Conservation (phyloP, 148 eudicot genomes). For the Silene uniflora region DNA sequence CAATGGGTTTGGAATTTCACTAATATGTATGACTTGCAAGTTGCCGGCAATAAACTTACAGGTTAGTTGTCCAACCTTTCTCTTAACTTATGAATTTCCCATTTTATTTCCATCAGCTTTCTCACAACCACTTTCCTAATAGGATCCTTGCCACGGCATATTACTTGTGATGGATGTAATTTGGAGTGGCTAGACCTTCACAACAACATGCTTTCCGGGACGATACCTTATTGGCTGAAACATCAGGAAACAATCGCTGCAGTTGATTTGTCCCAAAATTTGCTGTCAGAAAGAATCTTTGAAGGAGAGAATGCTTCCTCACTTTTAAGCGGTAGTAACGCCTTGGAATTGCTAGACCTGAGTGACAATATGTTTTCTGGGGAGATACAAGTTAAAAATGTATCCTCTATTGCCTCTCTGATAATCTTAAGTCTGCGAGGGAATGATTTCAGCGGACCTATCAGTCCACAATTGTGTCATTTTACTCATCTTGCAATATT, state of each 20-base stretch:
- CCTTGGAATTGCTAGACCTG: not conserved
- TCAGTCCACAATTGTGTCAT: not conserved
- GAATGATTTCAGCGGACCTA: not conserved
- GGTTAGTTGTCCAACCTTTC: not conserved
- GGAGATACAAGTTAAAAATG: not conserved
- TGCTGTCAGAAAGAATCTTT: not conserved
- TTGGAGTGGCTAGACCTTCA: not conserved
- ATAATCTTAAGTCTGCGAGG: not conserved
- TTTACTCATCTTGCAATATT: not conserved
- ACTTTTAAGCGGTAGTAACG: not conserved
- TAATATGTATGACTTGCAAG: not conserved
- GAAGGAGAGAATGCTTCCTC: constrained; percentile 2
- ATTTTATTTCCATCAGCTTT: not conserved
- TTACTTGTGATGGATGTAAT: not conserved
- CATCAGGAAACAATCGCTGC: not conserved
- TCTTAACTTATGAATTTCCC: not conserved
- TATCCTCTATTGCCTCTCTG: not conserved
- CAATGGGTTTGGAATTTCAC: not conserved
- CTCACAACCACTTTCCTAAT: not conserved
- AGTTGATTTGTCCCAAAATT: not conserved
- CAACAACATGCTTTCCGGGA: not conserved
- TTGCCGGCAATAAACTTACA: constrained; percentile 1
- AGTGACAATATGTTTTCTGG: constrained; percentile 1
- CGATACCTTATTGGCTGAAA: constrained; percentile 6
- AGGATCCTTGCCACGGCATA: not conserved